phyloP scores from a whole-genome alignment of 257 asterid species.

The Cinchona pubescens region DNA sequence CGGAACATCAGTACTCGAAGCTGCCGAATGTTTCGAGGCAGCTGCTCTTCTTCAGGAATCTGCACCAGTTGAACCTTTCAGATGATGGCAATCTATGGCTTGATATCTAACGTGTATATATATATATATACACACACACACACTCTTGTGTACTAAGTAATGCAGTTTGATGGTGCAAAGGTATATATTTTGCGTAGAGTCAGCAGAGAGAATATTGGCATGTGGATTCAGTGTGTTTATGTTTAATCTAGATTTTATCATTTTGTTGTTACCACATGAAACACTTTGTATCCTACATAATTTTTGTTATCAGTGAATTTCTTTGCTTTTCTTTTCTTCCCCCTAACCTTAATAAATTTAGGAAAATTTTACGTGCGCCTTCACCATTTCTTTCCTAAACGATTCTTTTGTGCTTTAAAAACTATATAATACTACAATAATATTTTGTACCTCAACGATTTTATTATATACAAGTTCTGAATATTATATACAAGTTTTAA shows the following conservation, averaged over 20 bases:
- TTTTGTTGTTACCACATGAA: slow-evolving; percentile 3
- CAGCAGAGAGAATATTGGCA: not conserved
- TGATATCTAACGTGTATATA: not conserved
- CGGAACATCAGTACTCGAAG: slow-evolving; percentile 43
- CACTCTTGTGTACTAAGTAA: too few relatives aligned
- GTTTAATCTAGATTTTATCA: not conserved
- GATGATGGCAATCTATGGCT: slow-evolving; percentile 27
- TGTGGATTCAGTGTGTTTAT: too few relatives aligned
- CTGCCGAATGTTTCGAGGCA: slow-evolving; percentile 91
- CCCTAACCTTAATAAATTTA: too few relatives aligned
- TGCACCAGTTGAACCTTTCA: slow-evolving; percentile 78
- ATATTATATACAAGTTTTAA: too few relatives aligned
- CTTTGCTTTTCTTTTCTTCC: too few relatives aligned
- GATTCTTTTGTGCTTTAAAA: too few relatives aligned
- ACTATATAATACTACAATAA: too few relatives aligned
- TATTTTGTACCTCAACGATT: too few relatives aligned
- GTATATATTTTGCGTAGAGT: not conserved
- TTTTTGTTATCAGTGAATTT: not conserved
- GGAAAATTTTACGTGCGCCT: too few relatives aligned
- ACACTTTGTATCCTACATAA: not conserved
- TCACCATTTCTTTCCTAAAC: too few relatives aligned
- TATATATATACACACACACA: not conserved
- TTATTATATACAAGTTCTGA: too few relatives aligned
- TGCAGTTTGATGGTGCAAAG: not conserved
- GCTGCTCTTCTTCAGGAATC: slow-evolving; percentile 79